A percentile compares a stretch with the other conserved stretches of the same genome.
These are phyloP conservation scores for Suillus spraguei DNA, from an alignment of 768 basidiomycete genomes.

Conservation along the genomic window DNA sequence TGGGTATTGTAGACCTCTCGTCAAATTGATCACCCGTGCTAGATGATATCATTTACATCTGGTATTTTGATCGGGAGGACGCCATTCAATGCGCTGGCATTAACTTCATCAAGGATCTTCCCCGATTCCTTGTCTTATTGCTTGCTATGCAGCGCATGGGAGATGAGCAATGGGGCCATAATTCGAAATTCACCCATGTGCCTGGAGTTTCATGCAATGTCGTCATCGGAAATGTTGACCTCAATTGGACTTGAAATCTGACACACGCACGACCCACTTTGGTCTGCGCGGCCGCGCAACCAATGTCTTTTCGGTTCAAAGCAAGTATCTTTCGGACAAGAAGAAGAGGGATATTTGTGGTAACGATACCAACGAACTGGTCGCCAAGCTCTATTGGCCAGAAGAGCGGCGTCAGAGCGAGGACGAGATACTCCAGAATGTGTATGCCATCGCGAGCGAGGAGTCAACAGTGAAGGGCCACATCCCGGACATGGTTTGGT, in stretches of 20 bases:
- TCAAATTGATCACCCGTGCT: neutral
- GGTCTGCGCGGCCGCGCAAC: slow-evolving; percentile 14
- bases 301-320: slow-evolving; percentile 4
- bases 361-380: neutral
- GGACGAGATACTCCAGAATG: neutral
- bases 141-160: slow-evolving; percentile 17
- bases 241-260: neutral
- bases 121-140: slow-evolving; percentile 13
- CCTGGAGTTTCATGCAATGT: neutral
- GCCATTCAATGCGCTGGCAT: slow-evolving; percentile 13
- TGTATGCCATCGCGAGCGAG: neutral
- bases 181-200: slow-evolving; percentile 3
- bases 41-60: slow-evolving; percentile 9
- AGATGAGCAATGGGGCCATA: slow-evolving; percentile 14
- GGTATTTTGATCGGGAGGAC: slow-evolving; percentile 4
- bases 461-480: neutral
- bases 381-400: slow-evolving; percentile 1
- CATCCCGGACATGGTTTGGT: neutral
- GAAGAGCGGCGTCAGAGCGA: neutral
- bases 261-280: slow-evolving; percentile 6
- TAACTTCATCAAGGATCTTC: slow-evolving; percentile 19
- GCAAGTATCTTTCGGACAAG: neutral
- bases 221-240: neutral
- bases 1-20: too few relatives aligned
- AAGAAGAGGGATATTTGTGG: neutral